phyloP scores from a whole-genome alignment of 805 yeast genomes.

The Candida caryicola region DNA sequence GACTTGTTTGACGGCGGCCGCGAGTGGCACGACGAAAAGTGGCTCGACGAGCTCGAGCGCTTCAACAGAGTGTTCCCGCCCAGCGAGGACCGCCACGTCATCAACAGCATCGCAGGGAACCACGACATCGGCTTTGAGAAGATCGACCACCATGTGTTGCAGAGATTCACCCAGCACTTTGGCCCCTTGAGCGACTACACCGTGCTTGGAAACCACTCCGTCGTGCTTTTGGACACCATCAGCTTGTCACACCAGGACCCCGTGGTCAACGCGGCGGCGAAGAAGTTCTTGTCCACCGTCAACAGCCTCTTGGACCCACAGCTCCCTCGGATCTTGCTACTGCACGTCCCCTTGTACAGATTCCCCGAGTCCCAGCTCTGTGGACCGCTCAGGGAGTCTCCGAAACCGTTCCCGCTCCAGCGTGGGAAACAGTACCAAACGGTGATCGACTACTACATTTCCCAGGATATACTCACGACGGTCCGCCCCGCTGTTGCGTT shows the following conservation, averaged over 20 bases:
- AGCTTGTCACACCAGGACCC: slow-evolving; percentile 61
- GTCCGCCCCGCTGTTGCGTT: slow-evolving; percentile 69
- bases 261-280: slow-evolving; percentile 48
- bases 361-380: slow-evolving; percentile 61
- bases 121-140: slow-evolving; percentile 96
- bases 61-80: slow-evolving; percentile 66
- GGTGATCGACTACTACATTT: slow-evolving; percentile 61
- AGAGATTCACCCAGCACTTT: slow-evolving; percentile 67
- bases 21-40: slow-evolving; percentile 66
- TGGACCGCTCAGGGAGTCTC: slow-evolving; percentile 74
- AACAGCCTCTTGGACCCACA: slow-evolving; percentile 22
- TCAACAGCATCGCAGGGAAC: slow-evolving; percentile 70
- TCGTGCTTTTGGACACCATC: slow-evolving; percentile 76
- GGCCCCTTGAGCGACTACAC: slow-evolving; percentile 63
- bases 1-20: slow-evolving; percentile 96
- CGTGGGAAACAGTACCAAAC: slow-evolving; percentile 89
- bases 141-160: slow-evolving; percentile 52
- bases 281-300: slow-evolving; percentile 46
- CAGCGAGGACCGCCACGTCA: slow-evolving; percentile 40
- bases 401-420: slow-evolving; percentile 59
- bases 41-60: slow-evolving; percentile 70
- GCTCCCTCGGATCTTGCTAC: slow-evolving; percentile 63
- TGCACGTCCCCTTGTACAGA: slow-evolving; percentile 88
- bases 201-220: slow-evolving; percentile 67
- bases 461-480: slow-evolving; percentile 54